phyloP scores from a whole-genome alignment of 2,329 filamentous ascomycete genomes.

The Microsporum ferrugineum region DNA sequence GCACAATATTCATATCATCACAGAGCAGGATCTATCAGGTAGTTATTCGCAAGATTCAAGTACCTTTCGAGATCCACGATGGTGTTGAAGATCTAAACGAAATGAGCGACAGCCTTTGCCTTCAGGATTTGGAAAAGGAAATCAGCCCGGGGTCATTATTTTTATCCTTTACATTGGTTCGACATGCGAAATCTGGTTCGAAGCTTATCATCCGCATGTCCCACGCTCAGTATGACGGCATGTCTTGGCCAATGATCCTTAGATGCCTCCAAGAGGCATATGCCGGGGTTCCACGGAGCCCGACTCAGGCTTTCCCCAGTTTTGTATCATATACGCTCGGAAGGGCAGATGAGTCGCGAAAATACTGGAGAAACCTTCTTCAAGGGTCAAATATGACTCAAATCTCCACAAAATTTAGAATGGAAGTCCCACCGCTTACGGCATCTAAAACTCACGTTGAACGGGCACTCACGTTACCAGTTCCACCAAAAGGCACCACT shows the following conservation, averaged over 20 bases:
- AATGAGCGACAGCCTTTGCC: not conserved
- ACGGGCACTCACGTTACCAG: not conserved
- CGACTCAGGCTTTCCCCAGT: conserved; percentile 9
- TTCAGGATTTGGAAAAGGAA: not conserved
- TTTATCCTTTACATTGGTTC: not conserved
- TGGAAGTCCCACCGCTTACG: not conserved
- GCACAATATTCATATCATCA: conserved; percentile 3
- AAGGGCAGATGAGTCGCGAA: conserved; percentile 2
- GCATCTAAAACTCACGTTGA: not conserved
- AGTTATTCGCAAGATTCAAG: not conserved
- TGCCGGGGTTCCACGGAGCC: conserved; percentile 17
- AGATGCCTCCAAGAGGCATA: conserved; percentile 45
- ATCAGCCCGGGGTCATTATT: not conserved
- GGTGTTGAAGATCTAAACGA: conserved; percentile 28
- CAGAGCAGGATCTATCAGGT: not conserved
- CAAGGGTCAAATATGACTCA: conserved; percentile 1
- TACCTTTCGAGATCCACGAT: not conserved
- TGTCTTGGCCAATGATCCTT: conserved; percentile 46
- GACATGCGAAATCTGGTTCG: not conserved
- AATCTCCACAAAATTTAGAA: conserved; percentile 22
- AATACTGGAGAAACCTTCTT: conserved; percentile 7
- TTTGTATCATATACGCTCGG: conserved; percentile 6
- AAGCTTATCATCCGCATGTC: conserved; percentile 44
- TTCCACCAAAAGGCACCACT: conserved; percentile 39
- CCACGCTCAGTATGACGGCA: conserved; percentile 54